Percentiles rank a stretch among this genome's conserved stretches.
Conservation (phyloP, 352 stramenopile genomes). For the Halophytophthora polymorphica region DNA sequence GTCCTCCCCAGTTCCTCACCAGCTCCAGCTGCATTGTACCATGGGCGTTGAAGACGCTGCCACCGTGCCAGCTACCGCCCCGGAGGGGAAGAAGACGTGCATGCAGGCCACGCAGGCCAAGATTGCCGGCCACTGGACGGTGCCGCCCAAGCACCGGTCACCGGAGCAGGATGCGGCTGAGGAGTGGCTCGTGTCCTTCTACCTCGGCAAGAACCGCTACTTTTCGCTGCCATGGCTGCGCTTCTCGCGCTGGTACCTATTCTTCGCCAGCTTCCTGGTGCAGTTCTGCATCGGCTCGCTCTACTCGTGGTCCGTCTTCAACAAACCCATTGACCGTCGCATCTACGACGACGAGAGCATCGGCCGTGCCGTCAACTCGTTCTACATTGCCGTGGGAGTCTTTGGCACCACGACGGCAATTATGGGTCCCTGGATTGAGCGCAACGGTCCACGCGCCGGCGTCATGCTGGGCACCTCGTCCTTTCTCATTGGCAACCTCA, state of each 20-base stretch:
- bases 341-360: slow-evolving; percentile 36
- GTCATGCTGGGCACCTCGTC: slow-evolving; percentile 39
- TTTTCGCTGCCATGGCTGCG: slow-evolving; percentile 27
- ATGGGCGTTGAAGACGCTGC: slow-evolving; percentile 27
- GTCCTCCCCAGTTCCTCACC: not conserved
- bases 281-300: slow-evolving; percentile 68
- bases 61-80: not conserved
- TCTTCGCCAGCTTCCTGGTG: slow-evolving; percentile 49
- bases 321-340: slow-evolving; percentile 51
- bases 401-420: slow-evolving; percentile 53
- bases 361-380: slow-evolving; percentile 47
- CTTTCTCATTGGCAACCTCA: slow-evolving; percentile 50
- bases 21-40: not conserved
- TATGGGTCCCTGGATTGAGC: slow-evolving; percentile 64
- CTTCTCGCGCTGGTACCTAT: slow-evolving; percentile 60
- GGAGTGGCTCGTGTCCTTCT: slow-evolving; percentile 46
- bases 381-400: slow-evolving; percentile 61
- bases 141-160: slow-evolving; percentile 35
- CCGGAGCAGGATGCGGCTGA: slow-evolving; percentile 48
- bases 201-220: slow-evolving; percentile 51
- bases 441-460: slow-evolving; percentile 39
- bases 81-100: slow-evolving; percentile 23
- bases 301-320: slow-evolving; percentile 69
- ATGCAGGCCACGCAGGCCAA: slow-evolving; percentile 22
- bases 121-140: slow-evolving; percentile 48